These are phyloP conservation scores for Synchytrium microbalum DNA, from an alignment of 371 early-diverging fungal species.

Conservation along the genomic window DNA sequence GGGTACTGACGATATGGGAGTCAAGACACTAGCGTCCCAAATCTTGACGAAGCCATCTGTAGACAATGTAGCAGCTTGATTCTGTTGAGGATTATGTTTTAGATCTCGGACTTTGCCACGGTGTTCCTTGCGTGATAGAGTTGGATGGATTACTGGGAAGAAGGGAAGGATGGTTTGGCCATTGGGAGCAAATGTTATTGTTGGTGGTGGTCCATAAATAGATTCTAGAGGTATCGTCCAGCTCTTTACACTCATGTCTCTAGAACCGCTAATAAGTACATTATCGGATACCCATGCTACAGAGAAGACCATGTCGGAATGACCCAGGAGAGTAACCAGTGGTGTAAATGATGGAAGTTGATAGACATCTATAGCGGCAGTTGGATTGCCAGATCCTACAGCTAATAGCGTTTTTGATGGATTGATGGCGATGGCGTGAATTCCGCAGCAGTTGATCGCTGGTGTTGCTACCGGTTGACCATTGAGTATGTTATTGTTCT, in stretches of 20 bases:
- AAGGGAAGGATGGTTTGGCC: neutral
- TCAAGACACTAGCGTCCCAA: constrained; percentile 26
- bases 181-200: neutral
- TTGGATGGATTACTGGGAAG: neutral
- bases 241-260: constrained; percentile 49
- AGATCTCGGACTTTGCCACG: constrained; percentile 35
- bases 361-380: constrained; percentile 42
- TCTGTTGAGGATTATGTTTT: constrained; percentile 4
- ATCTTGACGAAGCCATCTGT: constrained; percentile 32
- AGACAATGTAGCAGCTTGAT: constrained; percentile 23
- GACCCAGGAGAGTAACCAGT: constrained; percentile 35
- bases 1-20: constrained; percentile 7
- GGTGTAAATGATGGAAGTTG: constrained; percentile 25
- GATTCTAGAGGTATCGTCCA: constrained; percentile 31
- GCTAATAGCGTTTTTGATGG: constrained; percentile 53
- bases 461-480: constrained; percentile 3
- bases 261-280: constrained; percentile 46
- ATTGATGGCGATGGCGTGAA: constrained; percentile 55
- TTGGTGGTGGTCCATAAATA: neutral
- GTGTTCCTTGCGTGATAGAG: constrained; percentile 17
- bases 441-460: constrained; percentile 36
- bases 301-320: constrained; percentile 56
- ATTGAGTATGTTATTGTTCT: no score
- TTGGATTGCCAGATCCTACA: constrained; percentile 50
- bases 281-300: constrained; percentile 50